These are phyloP conservation scores for Rhodamnia argentea DNA, from an alignment of 345 rosid species.

Conservation along the genomic window DNA sequence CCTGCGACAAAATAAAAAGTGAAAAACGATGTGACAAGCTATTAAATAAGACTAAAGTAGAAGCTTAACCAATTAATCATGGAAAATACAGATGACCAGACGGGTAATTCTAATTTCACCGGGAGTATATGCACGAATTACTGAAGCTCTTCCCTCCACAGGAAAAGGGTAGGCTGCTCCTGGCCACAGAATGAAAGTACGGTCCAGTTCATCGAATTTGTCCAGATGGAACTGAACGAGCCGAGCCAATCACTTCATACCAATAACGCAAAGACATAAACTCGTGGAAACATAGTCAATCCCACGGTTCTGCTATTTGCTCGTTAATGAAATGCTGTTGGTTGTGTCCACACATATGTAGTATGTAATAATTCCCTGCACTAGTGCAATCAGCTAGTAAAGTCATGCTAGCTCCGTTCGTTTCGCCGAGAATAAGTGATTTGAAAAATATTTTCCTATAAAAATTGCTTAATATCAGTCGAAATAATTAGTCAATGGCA, in stretches of 20 bases:
- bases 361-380: not conserved
- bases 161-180: not conserved
- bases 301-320: not conserved
- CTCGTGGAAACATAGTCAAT: not conserved
- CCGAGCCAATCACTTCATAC: not conserved
- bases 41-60: not conserved
- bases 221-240: not conserved
- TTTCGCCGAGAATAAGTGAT: too few relatives aligned
- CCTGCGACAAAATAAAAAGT: not conserved
- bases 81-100: not conserved
- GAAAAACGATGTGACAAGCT: not conserved
- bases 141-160: not conserved
- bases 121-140: not conserved
- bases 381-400: not conserved
- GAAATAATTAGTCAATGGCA: too few relatives aligned
- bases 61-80: not conserved
- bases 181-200: not conserved
- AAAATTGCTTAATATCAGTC: too few relatives aligned
- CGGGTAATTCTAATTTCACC: not conserved
- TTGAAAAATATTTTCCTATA: too few relatives aligned
- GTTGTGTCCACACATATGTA: not conserved
- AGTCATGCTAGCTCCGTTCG: not conserved
- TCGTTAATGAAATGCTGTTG: not conserved
- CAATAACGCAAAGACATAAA: not conserved
- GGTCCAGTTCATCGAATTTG: not conserved